phyloP scores from a whole-genome alignment of 257 asterid species.

The Petrea volubilis region DNA sequence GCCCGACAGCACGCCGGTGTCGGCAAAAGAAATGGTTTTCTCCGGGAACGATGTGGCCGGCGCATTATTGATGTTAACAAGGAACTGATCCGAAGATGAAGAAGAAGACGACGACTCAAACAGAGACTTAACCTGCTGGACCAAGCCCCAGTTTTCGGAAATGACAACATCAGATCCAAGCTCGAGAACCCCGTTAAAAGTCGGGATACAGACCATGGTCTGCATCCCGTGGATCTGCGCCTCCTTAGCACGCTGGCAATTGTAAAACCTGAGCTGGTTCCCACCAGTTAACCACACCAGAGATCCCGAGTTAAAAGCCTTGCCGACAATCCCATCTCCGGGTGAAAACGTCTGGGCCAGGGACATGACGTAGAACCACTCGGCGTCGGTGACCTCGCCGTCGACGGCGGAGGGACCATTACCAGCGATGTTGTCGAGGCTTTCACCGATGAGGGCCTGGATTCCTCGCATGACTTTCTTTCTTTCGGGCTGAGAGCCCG shows the following conservation, averaged over 20 bases:
- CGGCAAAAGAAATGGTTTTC: constrained; percentile 24
- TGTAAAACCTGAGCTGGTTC: constrained; percentile 53
- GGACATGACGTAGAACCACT: constrained; percentile 90
- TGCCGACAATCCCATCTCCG: constrained; percentile 56
- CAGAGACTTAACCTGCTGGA: constrained; percentile 48
- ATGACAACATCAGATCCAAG: constrained; percentile 59
- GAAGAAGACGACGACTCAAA: constrained; percentile 39
- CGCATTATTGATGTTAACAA: background rate
- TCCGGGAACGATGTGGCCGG: background rate
- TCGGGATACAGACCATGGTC: constrained; percentile 71
- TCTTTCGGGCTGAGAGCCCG: constrained; percentile 47
- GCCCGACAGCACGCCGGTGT: constrained; percentile 19
- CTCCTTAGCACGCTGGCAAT: constrained; percentile 67
- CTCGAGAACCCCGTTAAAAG: constrained; percentile 57
- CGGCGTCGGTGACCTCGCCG: constrained; percentile 64
- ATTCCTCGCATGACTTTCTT: constrained; percentile 58
- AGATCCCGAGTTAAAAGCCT: constrained; percentile 57
- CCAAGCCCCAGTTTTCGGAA: constrained; percentile 49
- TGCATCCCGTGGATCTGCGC: constrained; percentile 77
- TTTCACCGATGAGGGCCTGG: constrained; percentile 54
- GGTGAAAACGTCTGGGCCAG: constrained; percentile 56
- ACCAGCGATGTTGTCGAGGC: background rate
- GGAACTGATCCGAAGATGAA: background rate
- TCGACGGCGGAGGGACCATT: constrained; percentile 1
- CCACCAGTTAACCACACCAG: constrained; percentile 67